These are phyloP conservation scores for Cordyceps cicadae DNA, from an alignment of 2,329 filamentous ascomycete species.

Conservation along the genomic window DNA sequence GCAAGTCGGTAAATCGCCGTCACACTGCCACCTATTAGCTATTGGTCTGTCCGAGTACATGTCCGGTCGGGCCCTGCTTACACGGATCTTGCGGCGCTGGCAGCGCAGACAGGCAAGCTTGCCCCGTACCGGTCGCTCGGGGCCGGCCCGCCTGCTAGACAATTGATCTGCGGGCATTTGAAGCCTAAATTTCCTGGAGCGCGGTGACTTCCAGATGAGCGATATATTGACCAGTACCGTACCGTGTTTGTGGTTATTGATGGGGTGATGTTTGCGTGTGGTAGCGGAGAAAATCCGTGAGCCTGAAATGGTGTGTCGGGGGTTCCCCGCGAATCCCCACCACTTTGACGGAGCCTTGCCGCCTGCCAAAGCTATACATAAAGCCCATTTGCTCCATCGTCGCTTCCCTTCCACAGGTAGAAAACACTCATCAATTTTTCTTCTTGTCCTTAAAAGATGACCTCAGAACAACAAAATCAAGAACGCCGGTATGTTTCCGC, in stretches of 20 bases:
- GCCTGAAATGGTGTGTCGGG: background rate
- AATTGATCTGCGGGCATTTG: background rate
- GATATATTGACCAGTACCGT: background rate
- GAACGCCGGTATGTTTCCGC: constrained; percentile 27
- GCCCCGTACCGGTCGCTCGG: constrained; percentile 20
- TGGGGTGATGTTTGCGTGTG: background rate
- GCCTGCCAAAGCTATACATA: background rate
- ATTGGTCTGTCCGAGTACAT: background rate
- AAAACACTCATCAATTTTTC: background rate
- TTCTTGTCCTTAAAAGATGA: constrained; percentile 13
- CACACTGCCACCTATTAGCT: constrained; percentile 28
- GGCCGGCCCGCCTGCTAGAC: constrained; percentile 13
- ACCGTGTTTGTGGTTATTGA: background rate
- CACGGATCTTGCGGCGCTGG: constrained; percentile 42
- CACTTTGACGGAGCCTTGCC: background rate
- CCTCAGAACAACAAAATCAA: constrained; percentile 11
- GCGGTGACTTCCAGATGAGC: background rate
- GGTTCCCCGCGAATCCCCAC: background rate
- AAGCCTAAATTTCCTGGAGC: background rate
- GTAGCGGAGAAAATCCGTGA: background rate
- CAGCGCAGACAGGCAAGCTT: constrained; percentile 29
- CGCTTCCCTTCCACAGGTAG: background rate
- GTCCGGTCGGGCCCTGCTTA: constrained; percentile 17
- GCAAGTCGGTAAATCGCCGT: constrained; percentile 34
- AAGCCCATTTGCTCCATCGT: background rate